Evolutionary conservation across 176 grass and related monocot genomes (phyloP), one percentile per base, ranked within the genome.

Genomic region (Areca catechu): DNA sequence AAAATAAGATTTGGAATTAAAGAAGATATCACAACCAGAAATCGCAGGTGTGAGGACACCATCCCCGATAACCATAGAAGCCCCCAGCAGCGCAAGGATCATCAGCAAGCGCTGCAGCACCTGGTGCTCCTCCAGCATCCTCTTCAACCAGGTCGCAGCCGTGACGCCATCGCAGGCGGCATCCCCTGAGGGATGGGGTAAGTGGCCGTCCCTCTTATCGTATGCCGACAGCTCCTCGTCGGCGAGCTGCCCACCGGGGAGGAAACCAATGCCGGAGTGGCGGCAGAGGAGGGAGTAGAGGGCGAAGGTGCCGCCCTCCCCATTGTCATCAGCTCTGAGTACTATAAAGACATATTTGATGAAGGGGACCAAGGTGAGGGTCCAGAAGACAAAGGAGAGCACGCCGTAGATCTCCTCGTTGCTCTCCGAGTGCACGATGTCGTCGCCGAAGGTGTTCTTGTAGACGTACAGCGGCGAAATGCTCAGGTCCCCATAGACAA

Each of bases 331-430:
- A 63, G 93, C 93, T 67, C 93, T 81, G 72, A 98, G 85, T 4
- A 98, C 93, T 66, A 98, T 51, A 75, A 86, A 98, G 75, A 98
- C 87, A 72, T 98, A 98, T 74, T 98, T 98, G 75, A 98, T 72
- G 53, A 98, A 78, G 93, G 93, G 34, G 3, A 98, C 75, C 53
- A 98, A 77, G 17, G 93, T 98, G 73, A 98, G 80, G 29, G 93
- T 98, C 93, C 93, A 98, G 83, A 98, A 98, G 61, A 98, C 85
- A 72, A 98, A 92, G 72, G 87, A 98, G 43, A 98, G 78, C 25
- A 92, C 93, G 53, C 93, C 93, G 4, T 84, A 86, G 74, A 98
- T 98, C 82, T 98, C 93, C 61, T 92, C 93, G 65, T 98, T 98
- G 49, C 77, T 83, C 63, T 92, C 83, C 71, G 93, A 78, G 87